These are phyloP conservation scores for Tylopilus plumbeoviolaceoides DNA, from an alignment of 768 basidiomycete species.

Conservation along the genomic window DNA sequence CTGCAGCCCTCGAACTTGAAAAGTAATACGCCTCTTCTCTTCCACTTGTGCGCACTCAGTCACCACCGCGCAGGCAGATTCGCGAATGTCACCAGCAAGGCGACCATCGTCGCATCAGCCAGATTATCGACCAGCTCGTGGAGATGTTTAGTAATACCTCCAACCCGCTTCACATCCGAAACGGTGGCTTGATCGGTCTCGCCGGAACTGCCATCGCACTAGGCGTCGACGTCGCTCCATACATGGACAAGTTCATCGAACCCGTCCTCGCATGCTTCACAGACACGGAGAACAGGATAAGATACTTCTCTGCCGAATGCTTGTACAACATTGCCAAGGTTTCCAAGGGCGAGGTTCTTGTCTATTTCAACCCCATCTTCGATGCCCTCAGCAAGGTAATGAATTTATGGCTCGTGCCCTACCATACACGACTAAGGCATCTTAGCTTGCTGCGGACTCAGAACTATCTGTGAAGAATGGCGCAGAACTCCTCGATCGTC, in stretches of 20 bases:
- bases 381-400: conserved; percentile 94
- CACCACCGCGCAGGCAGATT: conserved; percentile 55
- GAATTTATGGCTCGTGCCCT: background rate
- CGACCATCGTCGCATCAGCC: conserved; percentile 74
- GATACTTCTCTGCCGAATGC: conserved; percentile 97
- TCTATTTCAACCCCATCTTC: conserved; percentile 98
- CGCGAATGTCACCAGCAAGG: conserved; percentile 81
- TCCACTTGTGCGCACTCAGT: conserved; percentile 9
- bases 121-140: conserved; percentile 91
- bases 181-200: conserved; percentile 93
- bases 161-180: conserved; percentile 85
- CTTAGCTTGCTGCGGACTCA: conserved; percentile 90
- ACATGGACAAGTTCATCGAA: conserved; percentile 90
- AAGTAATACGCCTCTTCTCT: conserved; percentile 49
- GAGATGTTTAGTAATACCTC: conserved; percentile 85
- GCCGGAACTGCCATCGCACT: conserved; percentile 97
- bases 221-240: conserved; percentile 87
- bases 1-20: conserved; percentile 92
- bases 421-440: conserved; percentile 8
- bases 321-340: conserved; percentile 98
- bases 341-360: conserved; percentile 92
- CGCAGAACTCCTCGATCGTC: conserved; percentile 90
- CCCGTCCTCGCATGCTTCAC: conserved; percentile 88
- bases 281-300: conserved; percentile 90
- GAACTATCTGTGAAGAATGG: conserved; percentile 98